phyloP scores from a whole-genome alignment of 78 protist genomes.

The Cavenderia fasciculata region DNA sequence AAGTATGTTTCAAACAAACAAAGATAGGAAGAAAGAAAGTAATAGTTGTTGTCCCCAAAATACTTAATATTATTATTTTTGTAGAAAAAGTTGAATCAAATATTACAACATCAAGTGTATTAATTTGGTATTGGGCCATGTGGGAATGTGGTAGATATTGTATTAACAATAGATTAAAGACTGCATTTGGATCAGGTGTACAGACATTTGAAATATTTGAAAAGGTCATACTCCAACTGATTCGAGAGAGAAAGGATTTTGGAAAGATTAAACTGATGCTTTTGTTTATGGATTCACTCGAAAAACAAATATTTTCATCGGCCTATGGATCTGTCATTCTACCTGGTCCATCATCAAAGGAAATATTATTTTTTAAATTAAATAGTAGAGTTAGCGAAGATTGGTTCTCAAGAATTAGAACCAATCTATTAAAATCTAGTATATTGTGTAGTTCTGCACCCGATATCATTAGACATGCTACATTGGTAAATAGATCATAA shows the following conservation, averaged over 20 bases:
- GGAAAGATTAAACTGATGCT: constrained; percentile 33
- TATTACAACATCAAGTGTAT: constrained; percentile 22
- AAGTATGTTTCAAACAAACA: background rate
- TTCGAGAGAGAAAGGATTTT: constrained; percentile 30
- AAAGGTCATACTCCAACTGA: constrained; percentile 14
- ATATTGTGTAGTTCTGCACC: constrained; percentile 33
- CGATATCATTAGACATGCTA: constrained; percentile 51
- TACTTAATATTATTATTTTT: background rate
- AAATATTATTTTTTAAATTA: constrained; percentile 36
- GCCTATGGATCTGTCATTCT: constrained; percentile 49
- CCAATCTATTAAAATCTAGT: constrained; percentile 32
- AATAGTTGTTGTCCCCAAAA: background rate
- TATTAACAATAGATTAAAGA: constrained; percentile 40
- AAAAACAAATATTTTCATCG: constrained; percentile 57
- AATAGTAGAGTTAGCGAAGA: constrained; percentile 60
- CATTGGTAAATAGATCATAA: background rate
- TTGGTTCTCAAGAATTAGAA: constrained; percentile 67
- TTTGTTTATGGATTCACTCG: constrained; percentile 43
- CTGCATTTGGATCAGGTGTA: constrained; percentile 55
- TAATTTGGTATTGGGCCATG: constrained; percentile 60
- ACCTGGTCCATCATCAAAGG: background rate
- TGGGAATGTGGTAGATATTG: constrained; percentile 69
- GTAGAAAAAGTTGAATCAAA: constrained; percentile 23
- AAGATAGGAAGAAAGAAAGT: background rate
- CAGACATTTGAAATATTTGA: constrained; percentile 62